Percentiles rank a stretch among this genome's conserved stretches.
Evolutionary conservation across 2,329 filamentous ascomycete genomes (phyloP).

Genomic region (Simplicillium sp.): DNA sequence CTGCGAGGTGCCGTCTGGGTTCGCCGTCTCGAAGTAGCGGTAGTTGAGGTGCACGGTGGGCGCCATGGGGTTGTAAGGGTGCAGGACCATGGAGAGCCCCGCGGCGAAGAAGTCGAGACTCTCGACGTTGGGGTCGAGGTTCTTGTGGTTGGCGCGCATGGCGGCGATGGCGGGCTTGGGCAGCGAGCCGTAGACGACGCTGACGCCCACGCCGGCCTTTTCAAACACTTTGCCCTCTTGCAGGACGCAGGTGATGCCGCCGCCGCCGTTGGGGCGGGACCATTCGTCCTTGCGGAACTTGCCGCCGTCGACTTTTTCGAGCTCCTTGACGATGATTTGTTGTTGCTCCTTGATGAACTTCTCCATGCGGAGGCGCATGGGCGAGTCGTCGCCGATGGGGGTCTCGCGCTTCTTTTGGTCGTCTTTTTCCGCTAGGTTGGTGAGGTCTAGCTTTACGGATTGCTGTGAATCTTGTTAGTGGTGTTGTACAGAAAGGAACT

Average conservation of each 20-base stretch:
- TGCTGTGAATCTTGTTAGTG: slow-evolving; percentile 28
- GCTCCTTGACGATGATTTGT: slow-evolving; percentile 70
- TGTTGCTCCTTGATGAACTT: slow-evolving; percentile 91
- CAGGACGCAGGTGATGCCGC: slow-evolving; percentile 87
- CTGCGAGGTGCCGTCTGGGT: slow-evolving; percentile 68
- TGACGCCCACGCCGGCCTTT: slow-evolving; percentile 93
- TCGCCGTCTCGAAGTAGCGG: slow-evolving; percentile 94
- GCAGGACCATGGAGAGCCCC: slow-evolving; percentile 84
- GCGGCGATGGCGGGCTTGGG: slow-evolving; percentile 80
- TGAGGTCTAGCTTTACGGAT: slow-evolving; percentile 43
- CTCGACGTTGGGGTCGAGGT: slow-evolving; percentile 67
- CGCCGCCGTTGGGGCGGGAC: slow-evolving; percentile 79
- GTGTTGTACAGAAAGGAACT: neutral
- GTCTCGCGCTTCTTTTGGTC: slow-evolving; percentile 66
- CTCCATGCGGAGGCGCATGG: slow-evolving; percentile 98
- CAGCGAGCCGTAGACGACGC: slow-evolving; percentile 85
- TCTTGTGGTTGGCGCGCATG: slow-evolving; percentile 94
- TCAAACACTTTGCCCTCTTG: slow-evolving; percentile 97
- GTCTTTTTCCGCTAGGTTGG: slow-evolving; percentile 79
- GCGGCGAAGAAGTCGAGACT: slow-evolving; percentile 92
- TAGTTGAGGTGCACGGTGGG: slow-evolving; percentile 98
- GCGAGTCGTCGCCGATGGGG: slow-evolving; percentile 61
- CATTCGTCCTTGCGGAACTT: slow-evolving; percentile 80
- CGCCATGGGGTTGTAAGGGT: slow-evolving; percentile 92
- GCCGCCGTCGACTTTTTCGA: slow-evolving; percentile 76